Base-by-base conservation (phyloP, 176 grass and related monocot species). In the Avena atlantica region DNA sequence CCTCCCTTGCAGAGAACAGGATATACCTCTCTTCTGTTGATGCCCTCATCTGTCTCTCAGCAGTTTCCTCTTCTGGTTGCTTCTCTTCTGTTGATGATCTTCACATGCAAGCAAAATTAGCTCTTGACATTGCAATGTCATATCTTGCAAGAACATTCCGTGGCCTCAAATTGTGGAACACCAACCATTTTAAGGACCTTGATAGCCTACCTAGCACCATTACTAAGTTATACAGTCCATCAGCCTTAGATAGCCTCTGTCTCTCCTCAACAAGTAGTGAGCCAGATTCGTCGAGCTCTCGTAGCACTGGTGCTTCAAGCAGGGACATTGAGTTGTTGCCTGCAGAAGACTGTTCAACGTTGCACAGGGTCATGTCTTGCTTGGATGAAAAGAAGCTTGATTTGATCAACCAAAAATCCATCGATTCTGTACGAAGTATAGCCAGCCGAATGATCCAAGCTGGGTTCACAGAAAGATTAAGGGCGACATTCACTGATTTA, bases 121-220 rank as follows among this genome's bases (percentile, higher is more conserved):
- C 80, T 42, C 80, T 83, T 12, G 50, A 83, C 34, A 57, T 34
- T 70, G 80, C 51, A 70, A 70, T 83, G 49, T 83, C 65, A 55
- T 55, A 83, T 21, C 80, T 83, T 56, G 27, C 12, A 83, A 83
- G 50, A 70, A 70, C 80, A 70, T 56, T 83, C 19, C 70, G 53
- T 70, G 65, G 19, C 27, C 80, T 83, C 80, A 83, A 82, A 50
- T 56, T 82, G 53, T 82, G 80, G 64, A 82, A 82, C 49, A 40
- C 11, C 11, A 70, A 56, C 31, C 65, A 70, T 82, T 82, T 82
- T 69, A 19, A 70, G 49, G 80, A 14, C 49, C 64, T 70, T 70
- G 64, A 82, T 82, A 70, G 25, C 50, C 29, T 50, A 70, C 49
- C 65, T 40, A 56, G 50, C 80, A 15, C 5, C 48, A 19, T 16